A percentile compares a stretch with the other conserved stretches of the same genome.
Evolutionary conservation across 495 filamentous ascomycete species (phyloP).

Genomic region (Pyrenopolyporus hunteri): DNA sequence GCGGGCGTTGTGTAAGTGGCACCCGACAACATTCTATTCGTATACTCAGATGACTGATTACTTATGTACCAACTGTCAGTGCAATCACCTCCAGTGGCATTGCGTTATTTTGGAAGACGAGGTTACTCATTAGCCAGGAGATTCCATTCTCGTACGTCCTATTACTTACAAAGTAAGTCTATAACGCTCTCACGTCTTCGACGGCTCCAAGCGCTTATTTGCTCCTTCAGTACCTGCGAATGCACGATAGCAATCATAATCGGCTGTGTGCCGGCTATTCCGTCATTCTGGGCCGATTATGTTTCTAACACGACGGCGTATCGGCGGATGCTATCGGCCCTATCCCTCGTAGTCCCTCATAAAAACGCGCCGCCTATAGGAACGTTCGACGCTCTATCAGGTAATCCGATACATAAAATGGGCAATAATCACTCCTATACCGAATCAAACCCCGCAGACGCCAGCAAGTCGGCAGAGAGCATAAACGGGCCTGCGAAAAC

Average conservation of each 20-base stretch:
- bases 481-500: too few species aligned
- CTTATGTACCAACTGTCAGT: not conserved
- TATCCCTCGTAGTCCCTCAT: not conserved
- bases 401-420: not conserved
- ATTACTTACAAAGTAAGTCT: not conserved
- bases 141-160: not conserved
- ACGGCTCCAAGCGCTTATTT: not conserved
- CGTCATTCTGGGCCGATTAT: not conserved
- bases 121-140: not conserved
- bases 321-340: not conserved
- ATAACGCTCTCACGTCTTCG: too few species aligned
- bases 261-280: not conserved
- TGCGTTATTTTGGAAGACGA: not conserved
- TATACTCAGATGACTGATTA: too few species aligned
- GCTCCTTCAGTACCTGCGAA: not conserved
- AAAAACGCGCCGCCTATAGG: not conserved
- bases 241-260: not conserved
- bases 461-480: too few species aligned
- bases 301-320: not conserved
- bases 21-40: not conserved
- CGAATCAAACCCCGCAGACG: too few species aligned
- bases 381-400: not conserved
- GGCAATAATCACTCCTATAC: constrained; percentile 21
- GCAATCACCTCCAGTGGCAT: not conserved
- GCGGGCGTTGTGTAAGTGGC: not conserved